A percentile compares a stretch with the other conserved stretches of the same genome.
Evolutionary conservation across 1,139 yeast species (phyloP).

Genomic region (Candida tetrigidarum): DNA sequence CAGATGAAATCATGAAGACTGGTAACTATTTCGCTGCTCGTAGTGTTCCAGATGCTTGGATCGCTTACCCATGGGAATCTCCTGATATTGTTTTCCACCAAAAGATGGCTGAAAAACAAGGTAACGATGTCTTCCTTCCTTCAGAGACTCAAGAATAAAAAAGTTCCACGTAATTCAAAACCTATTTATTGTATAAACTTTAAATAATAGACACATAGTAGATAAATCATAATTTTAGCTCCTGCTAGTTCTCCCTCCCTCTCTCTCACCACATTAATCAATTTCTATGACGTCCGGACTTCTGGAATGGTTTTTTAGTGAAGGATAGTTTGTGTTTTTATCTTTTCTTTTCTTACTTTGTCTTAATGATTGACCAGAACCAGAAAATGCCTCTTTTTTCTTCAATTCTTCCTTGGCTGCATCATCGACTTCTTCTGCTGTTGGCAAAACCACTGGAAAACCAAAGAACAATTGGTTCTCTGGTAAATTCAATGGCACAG

Average conservation of each 20-base stretch:
- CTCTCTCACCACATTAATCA: too few species aligned
- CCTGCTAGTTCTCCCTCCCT: too few species aligned
- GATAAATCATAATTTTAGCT: too few species aligned
- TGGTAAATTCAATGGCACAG: conserved; percentile 75
- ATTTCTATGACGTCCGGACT: conserved; percentile 83
- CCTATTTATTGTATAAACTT: conserved; percentile 1
- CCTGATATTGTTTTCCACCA: conserved; percentile 90
- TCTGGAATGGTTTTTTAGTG: conserved; percentile 53
- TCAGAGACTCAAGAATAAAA: conserved; percentile 27
- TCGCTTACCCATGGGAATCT: conserved; percentile 98
- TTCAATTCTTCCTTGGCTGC: conserved; percentile 20
- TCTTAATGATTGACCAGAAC: conserved; percentile 74
- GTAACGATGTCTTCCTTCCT: conserved; percentile 51
- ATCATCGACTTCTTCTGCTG: conserved; percentile 46
- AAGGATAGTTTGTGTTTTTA: conserved; percentile 44
- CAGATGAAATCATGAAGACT: conserved; percentile 61
- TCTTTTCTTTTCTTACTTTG: conserved; percentile 78
- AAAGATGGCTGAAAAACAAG: conserved; percentile 78
- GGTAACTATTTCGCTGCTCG: conserved; percentile 90
- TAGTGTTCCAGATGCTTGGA: conserved; percentile 92
- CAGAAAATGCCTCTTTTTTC: conserved; percentile 45
- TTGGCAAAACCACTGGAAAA: conserved; percentile 81
- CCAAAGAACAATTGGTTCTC: conserved; percentile 93
- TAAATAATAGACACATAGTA: conserved; percentile 1
- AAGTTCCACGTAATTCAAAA: neutral